phyloP scores from a whole-genome alignment of 148 eudicot species.

The Camellia japonica region DNA sequence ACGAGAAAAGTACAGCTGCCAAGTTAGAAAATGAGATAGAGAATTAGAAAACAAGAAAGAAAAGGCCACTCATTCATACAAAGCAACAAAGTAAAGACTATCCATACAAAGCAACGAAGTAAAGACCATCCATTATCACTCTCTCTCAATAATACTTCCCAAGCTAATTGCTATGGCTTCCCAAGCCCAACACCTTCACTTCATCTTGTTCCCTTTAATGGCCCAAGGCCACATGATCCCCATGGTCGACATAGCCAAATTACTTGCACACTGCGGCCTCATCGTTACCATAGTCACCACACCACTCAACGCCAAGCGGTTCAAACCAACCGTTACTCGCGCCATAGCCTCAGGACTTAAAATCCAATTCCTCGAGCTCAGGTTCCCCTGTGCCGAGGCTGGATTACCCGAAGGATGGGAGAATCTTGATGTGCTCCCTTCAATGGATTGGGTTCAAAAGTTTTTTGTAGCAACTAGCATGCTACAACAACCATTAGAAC shows the following conservation, averaged over 20 bases:
- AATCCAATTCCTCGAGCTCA: constrained; percentile 29
- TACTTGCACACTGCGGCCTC: constrained; percentile 32
- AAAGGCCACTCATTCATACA: too few species aligned
- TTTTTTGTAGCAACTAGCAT: constrained; percentile 35
- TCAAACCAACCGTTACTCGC: constrained; percentile 17
- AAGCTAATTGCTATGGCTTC: constrained; percentile 17
- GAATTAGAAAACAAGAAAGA: too few species aligned
- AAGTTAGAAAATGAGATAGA: too few species aligned
- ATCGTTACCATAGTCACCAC: constrained; percentile 45
- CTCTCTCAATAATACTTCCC: background rate
- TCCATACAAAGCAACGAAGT: too few species aligned
- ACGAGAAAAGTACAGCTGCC: too few species aligned
- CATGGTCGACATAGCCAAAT: constrained; percentile 53
- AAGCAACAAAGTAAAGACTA: too few species aligned
- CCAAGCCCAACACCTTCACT: constrained; percentile 35
- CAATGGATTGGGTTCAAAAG: constrained; percentile 19
- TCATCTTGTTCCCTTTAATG: constrained; percentile 43
- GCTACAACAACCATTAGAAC: constrained; percentile 34
- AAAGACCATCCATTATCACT: background rate
- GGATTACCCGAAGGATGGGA: constrained; percentile 58
- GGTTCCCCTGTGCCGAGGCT: constrained; percentile 34
- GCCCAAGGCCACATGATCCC: constrained; percentile 62
- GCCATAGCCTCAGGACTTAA: constrained; percentile 27
- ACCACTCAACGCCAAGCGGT: constrained; percentile 38
- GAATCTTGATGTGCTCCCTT: constrained; percentile 47